Evolutionary conservation across 208 protist species (phyloP).

Genomic region (Trypanosoma avium): DNA sequence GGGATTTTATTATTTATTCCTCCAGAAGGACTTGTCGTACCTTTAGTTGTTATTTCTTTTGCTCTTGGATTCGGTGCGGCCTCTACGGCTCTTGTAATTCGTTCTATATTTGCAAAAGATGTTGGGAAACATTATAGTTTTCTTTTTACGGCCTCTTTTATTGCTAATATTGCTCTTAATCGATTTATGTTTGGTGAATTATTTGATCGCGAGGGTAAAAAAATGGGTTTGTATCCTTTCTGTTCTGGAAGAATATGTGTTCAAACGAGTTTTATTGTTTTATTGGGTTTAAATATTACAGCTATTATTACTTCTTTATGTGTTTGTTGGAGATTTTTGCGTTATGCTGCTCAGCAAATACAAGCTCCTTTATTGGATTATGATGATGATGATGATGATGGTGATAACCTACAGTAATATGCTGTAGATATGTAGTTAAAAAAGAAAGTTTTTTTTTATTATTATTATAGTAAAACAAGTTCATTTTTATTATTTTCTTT

Average conservation of each 20-base stretch:
- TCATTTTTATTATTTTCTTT: too few relatives aligned
- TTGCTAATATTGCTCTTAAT: slow-evolving; percentile 67
- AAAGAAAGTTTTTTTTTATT: too few relatives aligned
- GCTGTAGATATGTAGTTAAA: neutral
- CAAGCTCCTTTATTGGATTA: neutral
- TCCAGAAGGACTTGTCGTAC: slow-evolving; percentile 43
- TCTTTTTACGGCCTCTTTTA: slow-evolving; percentile 49
- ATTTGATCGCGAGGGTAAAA: slow-evolving; percentile 47
- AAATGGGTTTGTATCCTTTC: slow-evolving; percentile 29
- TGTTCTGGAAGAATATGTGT: slow-evolving; percentile 53
- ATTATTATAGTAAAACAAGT: too few relatives aligned
- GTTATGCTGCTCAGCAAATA: slow-evolving; percentile 20
- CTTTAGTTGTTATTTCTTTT: slow-evolving; percentile 47
- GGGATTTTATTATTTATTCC: slow-evolving; percentile 36
- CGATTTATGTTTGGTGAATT: slow-evolving; percentile 73
- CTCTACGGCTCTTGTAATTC: slow-evolving; percentile 40
- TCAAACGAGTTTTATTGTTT: slow-evolving; percentile 55
- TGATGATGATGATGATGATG: slow-evolving; percentile 9
- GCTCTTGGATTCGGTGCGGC: slow-evolving; percentile 60
- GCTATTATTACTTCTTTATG: slow-evolving; percentile 30
- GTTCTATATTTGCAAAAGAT: slow-evolving; percentile 52
- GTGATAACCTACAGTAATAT: neutral
- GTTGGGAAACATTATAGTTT: slow-evolving; percentile 78
- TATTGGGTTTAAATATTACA: slow-evolving; percentile 56
- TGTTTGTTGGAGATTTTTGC: slow-evolving; percentile 48